phyloP scores from a whole-genome alignment of 2,329 filamentous ascomycete species.

The Neonectria magnoliae region DNA sequence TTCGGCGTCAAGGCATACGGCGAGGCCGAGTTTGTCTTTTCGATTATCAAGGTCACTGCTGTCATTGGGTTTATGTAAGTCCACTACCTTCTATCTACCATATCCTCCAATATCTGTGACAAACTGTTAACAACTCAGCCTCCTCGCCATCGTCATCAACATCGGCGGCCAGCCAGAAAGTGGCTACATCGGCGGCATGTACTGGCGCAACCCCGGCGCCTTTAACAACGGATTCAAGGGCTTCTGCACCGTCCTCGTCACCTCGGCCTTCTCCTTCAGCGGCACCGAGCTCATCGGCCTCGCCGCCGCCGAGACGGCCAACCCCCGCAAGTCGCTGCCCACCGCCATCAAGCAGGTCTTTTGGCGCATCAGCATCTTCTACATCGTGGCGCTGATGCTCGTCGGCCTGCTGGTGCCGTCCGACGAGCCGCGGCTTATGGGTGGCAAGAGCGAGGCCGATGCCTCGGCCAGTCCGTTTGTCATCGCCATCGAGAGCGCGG shows the following conservation, averaged over 20 bases:
- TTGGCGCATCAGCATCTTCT: conserved; percentile 93
- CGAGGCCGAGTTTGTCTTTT: conserved; percentile 89
- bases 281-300: conserved; percentile 82
- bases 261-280: conserved; percentile 78
- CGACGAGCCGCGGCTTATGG: conserved; percentile 70
- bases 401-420: conserved; percentile 86
- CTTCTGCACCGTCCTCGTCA: conserved; percentile 79
- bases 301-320: conserved; percentile 79
- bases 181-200: conserved; percentile 82
- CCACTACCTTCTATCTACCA: conserved; percentile 40
- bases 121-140: conserved; percentile 63
- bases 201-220: conserved; percentile 82
- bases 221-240: conserved; percentile 87
- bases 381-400: conserved; percentile 83
- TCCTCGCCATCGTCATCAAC: conserved; percentile 87
- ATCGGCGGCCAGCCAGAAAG: conserved; percentile 78
- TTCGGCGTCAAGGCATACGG: conserved; percentile 90
- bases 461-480: conserved; percentile 89
- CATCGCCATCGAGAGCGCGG: conserved; percentile 86
- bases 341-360: conserved; percentile 93
- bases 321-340: conserved; percentile 82
- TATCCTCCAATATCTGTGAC: too few species aligned
- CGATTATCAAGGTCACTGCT: conserved; percentile 84
- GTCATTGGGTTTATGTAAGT: conserved; percentile 87
- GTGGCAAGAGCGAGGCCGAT: conserved; percentile 64